Conservation (phyloP, 176 grass and related monocot genomes). For the Alopecurus myosuroides region DNA sequence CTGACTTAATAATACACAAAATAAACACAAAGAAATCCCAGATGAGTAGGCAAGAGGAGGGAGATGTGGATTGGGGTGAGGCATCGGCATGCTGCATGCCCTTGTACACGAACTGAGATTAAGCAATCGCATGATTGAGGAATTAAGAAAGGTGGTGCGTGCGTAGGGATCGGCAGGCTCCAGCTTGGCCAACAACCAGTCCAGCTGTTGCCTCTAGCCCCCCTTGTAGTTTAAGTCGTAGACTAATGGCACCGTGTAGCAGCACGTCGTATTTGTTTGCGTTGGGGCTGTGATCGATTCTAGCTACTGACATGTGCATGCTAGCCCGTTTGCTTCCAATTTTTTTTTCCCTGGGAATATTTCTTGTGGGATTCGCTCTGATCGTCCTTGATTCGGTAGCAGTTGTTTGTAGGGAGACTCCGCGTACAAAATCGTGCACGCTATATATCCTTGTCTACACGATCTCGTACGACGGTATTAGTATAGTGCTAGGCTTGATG, state of each 20-base stretch:
- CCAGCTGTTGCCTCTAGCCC: conserved; percentile 41
- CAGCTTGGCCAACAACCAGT: conserved; percentile 39
- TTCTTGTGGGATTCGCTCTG: not conserved
- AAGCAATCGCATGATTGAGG: conserved; percentile 27
- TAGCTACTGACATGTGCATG: conserved; percentile 35
- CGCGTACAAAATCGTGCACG: conserved; percentile 1
- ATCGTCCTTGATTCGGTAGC: conserved; percentile 30
- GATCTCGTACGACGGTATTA: not conserved
- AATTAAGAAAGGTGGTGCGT: not conserved
- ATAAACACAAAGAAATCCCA: conserved; percentile 11
- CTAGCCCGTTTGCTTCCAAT: not conserved
- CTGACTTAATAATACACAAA: conserved; percentile 17
- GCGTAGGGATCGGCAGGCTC: conserved; percentile 4
- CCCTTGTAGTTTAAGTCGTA: conserved; percentile 8
- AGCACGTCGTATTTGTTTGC: not conserved
- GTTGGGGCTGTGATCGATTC: conserved; percentile 15
- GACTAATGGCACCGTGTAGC: not conserved
- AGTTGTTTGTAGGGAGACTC: conserved; percentile 15
- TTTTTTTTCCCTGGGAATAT: not conserved
- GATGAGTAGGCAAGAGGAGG: not conserved
- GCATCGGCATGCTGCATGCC: not conserved
- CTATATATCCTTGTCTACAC: conserved; percentile 8
- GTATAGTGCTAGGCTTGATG: not conserved
- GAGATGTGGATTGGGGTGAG: conserved; percentile 18
- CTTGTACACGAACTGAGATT: not conserved